These are phyloP conservation scores for Sporothrix pallida DNA, from an alignment of 2,329 filamentous ascomycete genomes.

Conservation along the genomic window DNA sequence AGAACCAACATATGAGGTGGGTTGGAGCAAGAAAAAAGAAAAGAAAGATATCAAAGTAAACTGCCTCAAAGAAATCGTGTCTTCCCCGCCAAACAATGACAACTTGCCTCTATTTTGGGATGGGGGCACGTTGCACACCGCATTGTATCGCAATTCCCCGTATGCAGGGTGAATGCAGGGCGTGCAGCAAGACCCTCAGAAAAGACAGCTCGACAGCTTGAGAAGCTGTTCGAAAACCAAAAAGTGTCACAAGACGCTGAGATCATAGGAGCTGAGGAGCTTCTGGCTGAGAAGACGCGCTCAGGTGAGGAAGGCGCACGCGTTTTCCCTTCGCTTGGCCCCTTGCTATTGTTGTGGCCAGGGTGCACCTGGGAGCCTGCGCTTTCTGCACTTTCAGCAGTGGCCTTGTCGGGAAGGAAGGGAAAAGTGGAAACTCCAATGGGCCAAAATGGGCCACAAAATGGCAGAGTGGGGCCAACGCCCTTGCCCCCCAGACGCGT, in stretches of 20 bases:
- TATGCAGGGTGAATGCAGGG: slow-evolving; percentile 21
- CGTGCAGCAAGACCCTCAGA: neutral
- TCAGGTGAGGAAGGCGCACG: neutral
- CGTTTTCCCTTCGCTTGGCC: slow-evolving; percentile 2
- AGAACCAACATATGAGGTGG: neutral
- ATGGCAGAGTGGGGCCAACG: slow-evolving; percentile 26
- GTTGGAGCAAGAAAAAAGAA: too few species aligned
- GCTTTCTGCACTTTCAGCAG: neutral
- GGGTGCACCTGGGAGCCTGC: neutral
- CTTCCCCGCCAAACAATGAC: too few species aligned
- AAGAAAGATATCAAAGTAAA: slow-evolving; percentile 2
- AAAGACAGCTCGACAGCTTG: neutral
- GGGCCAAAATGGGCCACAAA: neutral
- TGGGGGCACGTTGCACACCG: slow-evolving; percentile 3
- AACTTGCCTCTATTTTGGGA: neutral
- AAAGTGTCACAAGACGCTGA: slow-evolving; percentile 11
- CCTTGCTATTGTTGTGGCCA: slow-evolving; percentile 27
- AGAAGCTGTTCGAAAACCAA: neutral
- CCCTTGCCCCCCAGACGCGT: slow-evolving; percentile 37
- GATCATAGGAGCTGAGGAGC: neutral
- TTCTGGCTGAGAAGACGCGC: slow-evolving; percentile 16
- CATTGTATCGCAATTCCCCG: slow-evolving; percentile 22
- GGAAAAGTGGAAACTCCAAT: slow-evolving; percentile 12
- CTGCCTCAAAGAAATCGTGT: neutral
- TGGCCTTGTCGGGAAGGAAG: slow-evolving; percentile 32